Conservation (phyloP, 805 yeast genomes). For the Naumovozyma castellii region DNA sequence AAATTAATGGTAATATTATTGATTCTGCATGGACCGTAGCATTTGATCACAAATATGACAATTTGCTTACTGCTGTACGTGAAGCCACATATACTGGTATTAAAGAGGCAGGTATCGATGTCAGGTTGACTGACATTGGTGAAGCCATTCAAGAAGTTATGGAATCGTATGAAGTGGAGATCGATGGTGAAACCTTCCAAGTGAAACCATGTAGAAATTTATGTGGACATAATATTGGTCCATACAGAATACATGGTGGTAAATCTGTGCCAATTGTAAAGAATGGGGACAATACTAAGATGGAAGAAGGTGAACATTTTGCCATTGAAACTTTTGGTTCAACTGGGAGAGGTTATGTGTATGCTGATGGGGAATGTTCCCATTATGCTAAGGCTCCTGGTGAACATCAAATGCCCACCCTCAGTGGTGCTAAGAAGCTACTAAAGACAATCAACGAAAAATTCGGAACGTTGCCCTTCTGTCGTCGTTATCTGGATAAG, state of each 20-base stretch:
- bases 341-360: slow-evolving; percentile 88
- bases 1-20: slow-evolving; percentile 85
- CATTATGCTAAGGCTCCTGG: slow-evolving; percentile 70
- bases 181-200: slow-evolving; percentile 76
- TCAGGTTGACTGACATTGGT: slow-evolving; percentile 87
- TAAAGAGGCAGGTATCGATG: slow-evolving; percentile 90
- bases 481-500: slow-evolving; percentile 88
- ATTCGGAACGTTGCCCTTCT: slow-evolving; percentile 93
- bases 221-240: slow-evolving; percentile 88
- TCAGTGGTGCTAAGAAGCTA: slow-evolving; percentile 61
- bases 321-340: slow-evolving; percentile 98
- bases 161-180: slow-evolving; percentile 92
- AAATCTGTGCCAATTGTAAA: slow-evolving; percentile 95
- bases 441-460: slow-evolving; percentile 61
- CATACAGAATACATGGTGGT: slow-evolving; percentile 82
- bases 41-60: slow-evolving; percentile 76
- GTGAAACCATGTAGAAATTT: slow-evolving; percentile 85
- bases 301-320: slow-evolving; percentile 97
- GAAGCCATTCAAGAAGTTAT: slow-evolving; percentile 93
- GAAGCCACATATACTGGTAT: slow-evolving; percentile 94
- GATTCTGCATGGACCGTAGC: slow-evolving; percentile 94
- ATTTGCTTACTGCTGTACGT: slow-evolving; percentile 70
- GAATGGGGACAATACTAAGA: slow-evolving; percentile 86
- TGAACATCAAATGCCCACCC: slow-evolving; percentile 32
- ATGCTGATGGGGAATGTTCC: slow-evolving; percentile 82